Evolutionary conservation across 2,329 filamentous ascomycete genomes (phyloP).

Genomic region (Penicillium sp.): DNA sequence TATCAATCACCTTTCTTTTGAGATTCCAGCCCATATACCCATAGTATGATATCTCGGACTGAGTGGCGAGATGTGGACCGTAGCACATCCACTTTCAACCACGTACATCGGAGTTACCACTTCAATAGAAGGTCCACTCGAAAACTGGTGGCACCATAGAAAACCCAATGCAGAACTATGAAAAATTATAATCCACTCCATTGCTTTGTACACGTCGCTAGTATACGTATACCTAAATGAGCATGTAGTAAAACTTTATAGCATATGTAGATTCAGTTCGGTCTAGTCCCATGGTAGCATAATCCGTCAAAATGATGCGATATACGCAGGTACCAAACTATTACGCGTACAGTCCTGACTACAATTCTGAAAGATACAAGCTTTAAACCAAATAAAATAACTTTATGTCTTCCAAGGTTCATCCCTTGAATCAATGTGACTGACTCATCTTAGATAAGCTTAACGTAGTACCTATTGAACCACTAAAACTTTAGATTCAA

Average conservation of each 20-base stretch:
- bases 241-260: too few species aligned
- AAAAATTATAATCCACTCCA: neutral
- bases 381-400: neutral
- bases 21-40: neutral
- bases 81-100: neutral
- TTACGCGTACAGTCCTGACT: neutral
- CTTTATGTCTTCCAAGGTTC: neutral
- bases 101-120: neutral
- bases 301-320: neutral
- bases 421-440: too few species aligned
- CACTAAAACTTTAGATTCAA: neutral
- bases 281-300: neutral
- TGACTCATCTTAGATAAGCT: too few species aligned
- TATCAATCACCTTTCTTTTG: too few species aligned
- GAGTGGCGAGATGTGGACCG: neutral
- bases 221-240: neutral
- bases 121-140: neutral
- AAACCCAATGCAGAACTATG: neutral
- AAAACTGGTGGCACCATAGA: neutral
- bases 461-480: neutral
- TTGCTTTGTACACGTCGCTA: neutral
- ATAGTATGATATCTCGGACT: neutral
- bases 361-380: neutral
- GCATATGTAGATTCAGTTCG: neutral
- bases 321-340: neutral